phyloP scores from a whole-genome alignment of 805 yeast genomes.

The Wickerhamomyces ciferrii region DNA sequence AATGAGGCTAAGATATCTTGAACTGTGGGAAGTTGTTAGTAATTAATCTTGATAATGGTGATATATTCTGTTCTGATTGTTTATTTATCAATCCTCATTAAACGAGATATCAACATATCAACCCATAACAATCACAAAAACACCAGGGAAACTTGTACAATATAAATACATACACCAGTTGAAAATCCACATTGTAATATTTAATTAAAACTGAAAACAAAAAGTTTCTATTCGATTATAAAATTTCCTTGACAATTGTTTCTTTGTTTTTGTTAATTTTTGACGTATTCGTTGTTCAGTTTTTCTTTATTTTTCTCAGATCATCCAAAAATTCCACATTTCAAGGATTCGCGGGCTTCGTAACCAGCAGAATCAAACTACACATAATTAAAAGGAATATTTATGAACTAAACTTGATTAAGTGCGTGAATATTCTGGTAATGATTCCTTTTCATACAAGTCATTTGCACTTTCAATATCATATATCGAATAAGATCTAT shows the following conservation, averaged over 20 bases:
- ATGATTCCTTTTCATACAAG: too few species aligned
- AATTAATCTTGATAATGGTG: neutral
- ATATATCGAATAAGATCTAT: too few species aligned
- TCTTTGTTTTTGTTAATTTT: neutral
- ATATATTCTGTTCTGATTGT: too few species aligned
- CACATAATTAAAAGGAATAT: too few species aligned
- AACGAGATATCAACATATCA: neutral
- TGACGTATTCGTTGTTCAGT: neutral
- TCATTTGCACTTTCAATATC: too few species aligned
- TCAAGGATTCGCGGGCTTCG: neutral
- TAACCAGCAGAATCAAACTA: neutral
- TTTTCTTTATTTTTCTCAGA: neutral
- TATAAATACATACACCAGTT: slow-evolving; percentile 35
- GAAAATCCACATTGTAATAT: slow-evolving; percentile 39
- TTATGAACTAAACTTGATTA: too few species aligned
- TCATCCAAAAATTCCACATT: neutral
- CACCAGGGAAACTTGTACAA: too few species aligned
- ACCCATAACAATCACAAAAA: neutral
- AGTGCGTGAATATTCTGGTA: too few species aligned
- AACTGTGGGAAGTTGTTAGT: slow-evolving; percentile 3
- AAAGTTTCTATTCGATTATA: neutral
- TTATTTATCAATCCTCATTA: too few species aligned
- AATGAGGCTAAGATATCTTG: slow-evolving; percentile 67
- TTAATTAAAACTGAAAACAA: too few species aligned
- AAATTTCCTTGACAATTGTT: neutral